Percentiles rank a stretch among this genome's conserved stretches.
These are phyloP conservation scores for Syncephalastrum monosporum DNA, from an alignment of 371 early-diverging fungal genomes.

Conservation along the genomic window DNA sequence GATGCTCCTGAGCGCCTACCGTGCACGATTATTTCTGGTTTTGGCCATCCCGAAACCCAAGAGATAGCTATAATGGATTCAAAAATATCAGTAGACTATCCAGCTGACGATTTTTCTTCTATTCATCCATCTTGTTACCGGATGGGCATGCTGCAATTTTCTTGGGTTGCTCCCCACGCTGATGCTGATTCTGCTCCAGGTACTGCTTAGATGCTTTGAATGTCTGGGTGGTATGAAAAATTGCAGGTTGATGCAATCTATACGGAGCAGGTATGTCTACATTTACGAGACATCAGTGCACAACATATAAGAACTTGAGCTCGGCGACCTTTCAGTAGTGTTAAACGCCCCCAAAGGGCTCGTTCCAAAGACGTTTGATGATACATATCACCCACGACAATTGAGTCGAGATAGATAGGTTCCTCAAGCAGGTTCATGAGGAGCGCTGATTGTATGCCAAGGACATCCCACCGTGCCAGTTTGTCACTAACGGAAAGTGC, in stretches of 20 bases:
- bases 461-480: constrained; percentile 80
- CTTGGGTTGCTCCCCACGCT: too few species aligned
- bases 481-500: constrained; percentile 63
- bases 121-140: constrained; percentile 32
- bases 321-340: constrained; percentile 20
- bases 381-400: constrained; percentile 70
- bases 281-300: neutral
- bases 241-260: constrained; percentile 25
- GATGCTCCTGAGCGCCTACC: constrained; percentile 57
- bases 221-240: constrained; percentile 23
- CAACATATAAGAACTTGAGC: neutral
- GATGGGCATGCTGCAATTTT: neutral
- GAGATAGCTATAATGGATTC: constrained; percentile 34
- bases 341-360: constrained; percentile 60
- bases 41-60: constrained; percentile 50
- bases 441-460: constrained; percentile 74
- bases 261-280: constrained; percentile 26
- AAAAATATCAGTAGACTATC: neutral
- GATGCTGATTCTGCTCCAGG: constrained; percentile 15
- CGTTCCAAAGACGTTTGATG: constrained; percentile 57
- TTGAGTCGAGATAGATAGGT: constrained; percentile 70
- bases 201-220: constrained; percentile 53
- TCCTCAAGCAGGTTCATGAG: constrained; percentile 45
- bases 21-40: constrained; percentile 57
- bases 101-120: constrained; percentile 39